Conservation (phyloP, 495 filamentous ascomycete species). For the Neurospora pannonica region DNA sequence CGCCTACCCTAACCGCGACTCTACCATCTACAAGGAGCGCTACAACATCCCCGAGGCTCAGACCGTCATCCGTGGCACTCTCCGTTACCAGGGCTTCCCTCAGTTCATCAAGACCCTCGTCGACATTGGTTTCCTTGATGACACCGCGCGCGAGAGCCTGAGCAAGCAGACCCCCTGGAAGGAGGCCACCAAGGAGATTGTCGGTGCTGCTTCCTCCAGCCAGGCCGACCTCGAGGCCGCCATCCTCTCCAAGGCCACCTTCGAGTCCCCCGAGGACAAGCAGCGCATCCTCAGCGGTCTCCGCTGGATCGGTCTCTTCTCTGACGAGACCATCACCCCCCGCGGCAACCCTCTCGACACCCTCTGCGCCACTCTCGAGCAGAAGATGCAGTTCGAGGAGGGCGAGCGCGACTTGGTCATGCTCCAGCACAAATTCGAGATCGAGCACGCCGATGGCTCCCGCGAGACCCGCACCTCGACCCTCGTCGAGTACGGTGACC, state of each 20-base stretch:
- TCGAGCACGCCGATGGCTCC: constrained; percentile 64
- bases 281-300: constrained; percentile 67
- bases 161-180: constrained; percentile 63
- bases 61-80: constrained; percentile 62
- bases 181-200: constrained; percentile 65
- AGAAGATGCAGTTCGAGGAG: constrained; percentile 83
- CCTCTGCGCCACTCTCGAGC: constrained; percentile 79
- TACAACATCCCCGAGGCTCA: constrained; percentile 86
- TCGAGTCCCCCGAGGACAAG: constrained; percentile 62
- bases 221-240: constrained; percentile 61
- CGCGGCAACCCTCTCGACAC: constrained; percentile 78
- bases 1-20: constrained; percentile 90
- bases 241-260: constrained; percentile 65
- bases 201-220: constrained; percentile 51
- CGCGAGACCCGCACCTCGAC: constrained; percentile 72
- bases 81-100: constrained; percentile 79
- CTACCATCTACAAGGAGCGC: constrained; percentile 71
- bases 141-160: constrained; percentile 52
- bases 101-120: constrained; percentile 80
- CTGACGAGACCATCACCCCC: constrained; percentile 60
- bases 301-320: constrained; percentile 83
- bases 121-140: constrained; percentile 75
- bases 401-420: constrained; percentile 76
- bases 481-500: constrained; percentile 77
- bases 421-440: constrained; percentile 86